Base-by-base conservation (phyloP, 192 early-diverging fungal genomes). In the Funneliformis geosporum region DNA sequence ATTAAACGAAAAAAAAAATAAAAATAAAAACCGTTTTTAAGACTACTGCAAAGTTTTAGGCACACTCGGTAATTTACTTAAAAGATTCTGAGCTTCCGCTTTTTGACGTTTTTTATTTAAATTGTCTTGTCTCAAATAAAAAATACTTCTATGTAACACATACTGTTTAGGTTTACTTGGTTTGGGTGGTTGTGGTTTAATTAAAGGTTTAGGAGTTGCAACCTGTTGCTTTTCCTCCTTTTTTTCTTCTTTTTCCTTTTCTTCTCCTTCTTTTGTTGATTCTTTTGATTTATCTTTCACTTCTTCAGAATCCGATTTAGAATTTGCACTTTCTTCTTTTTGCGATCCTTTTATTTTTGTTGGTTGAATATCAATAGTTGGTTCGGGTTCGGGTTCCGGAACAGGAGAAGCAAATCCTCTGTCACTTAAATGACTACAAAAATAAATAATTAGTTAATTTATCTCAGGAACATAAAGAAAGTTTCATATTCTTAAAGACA, bases 111-210 rank as follows among this genome's bases (percentile, higher is more conserved):
- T 83, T 55, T 80, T 87, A 21, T 50, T 33, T 5, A 67, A 67
- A 70, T 85, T 81, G 16, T 79, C 38, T 62, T 87, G 78, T 42
- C 86, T 82, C 44, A 85, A 47, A 68, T 85, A 87, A 65, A 83
- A 87, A 65, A 85, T 83, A 70, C 85, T 82, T 9, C 82, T 75
- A 33, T 87, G 83, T 9, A 87, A 72, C 25, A 85, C 75, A 69
- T 85, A 87, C 77, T 80, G 73, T 18, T 64, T 60, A 21, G 83
- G 80, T 69, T 71, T 74, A 14, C 67, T 16, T 39, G 84, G 69
- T 61, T 14, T 50, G 18, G 42, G 80, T 61, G 42, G 73, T 59
- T 12, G 47, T 39, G 28, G 71, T 55, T n/a, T 4, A 23, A 12
- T n/a, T 47, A 23, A 16, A 47, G 64, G 12, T 43, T 38, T 65